These are phyloP conservation scores for Pythium dissimile DNA, from an alignment of 352 stramenopile species.

Conservation along the genomic window DNA sequence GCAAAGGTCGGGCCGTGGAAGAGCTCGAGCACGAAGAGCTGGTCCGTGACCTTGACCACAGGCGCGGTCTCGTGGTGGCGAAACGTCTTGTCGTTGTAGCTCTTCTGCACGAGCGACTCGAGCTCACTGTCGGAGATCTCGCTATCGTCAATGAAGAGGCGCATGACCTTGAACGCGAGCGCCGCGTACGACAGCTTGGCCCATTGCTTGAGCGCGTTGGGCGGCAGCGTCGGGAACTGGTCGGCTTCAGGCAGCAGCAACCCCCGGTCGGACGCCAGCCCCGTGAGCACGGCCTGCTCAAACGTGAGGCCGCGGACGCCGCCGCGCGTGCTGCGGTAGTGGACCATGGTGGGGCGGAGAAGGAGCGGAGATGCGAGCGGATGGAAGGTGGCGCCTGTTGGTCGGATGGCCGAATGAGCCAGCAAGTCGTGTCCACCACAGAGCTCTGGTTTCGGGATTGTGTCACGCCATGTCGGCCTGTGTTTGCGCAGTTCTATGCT, in stretches of 20 bases:
- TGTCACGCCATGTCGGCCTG: background rate
- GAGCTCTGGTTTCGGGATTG: conserved; percentile 1
- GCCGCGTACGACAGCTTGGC: conserved; percentile 92
- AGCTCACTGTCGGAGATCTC: conserved; percentile 93
- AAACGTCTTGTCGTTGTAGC: conserved; percentile 92
- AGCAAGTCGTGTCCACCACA: too few relatives aligned
- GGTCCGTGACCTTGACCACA: conserved; percentile 88
- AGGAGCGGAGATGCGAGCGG: background rate
- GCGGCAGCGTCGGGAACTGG: conserved; percentile 75
- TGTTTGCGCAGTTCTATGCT: conserved; percentile 27
- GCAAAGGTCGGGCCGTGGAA: conserved; percentile 99
- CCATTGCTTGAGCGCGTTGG: conserved; percentile 74
- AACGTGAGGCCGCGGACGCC: conserved; percentile 80
- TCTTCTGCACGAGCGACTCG: conserved; percentile 89
- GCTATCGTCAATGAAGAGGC: conserved; percentile 94
- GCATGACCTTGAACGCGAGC: conserved; percentile 94
- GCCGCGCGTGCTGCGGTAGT: conserved; percentile 82
- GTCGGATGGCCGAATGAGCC: conserved; percentile 13
- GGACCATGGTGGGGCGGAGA: conserved; percentile 55
- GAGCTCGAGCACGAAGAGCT: conserved; percentile 94
- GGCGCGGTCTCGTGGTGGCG: conserved; percentile 92
- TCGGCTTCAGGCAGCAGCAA: conserved; percentile 77
- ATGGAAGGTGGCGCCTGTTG: conserved; percentile 1
- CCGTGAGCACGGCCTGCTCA: conserved; percentile 84
- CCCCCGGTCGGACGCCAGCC: conserved; percentile 77